Evolutionary conservation across 1,139 yeast species (phyloP).

Genomic region (Wickerhamomyces sp.): DNA sequence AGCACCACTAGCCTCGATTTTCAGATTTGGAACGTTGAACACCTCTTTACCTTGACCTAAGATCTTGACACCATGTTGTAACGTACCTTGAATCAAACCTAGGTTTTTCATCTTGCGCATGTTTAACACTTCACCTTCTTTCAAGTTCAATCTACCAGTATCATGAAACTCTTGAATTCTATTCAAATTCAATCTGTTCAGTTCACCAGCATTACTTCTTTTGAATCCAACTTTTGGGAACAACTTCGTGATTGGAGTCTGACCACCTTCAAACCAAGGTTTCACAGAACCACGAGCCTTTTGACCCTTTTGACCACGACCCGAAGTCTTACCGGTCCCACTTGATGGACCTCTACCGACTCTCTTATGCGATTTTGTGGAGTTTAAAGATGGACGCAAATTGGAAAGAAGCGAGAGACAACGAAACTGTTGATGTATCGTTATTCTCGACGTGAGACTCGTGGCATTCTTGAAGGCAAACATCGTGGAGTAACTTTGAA

Average conservation of each 20-base stretch:
- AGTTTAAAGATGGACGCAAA: conserved; percentile 31
- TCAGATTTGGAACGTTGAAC: conserved; percentile 51
- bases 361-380: conserved; percentile 49
- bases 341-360: conserved; percentile 97
- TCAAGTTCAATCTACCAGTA: conserved; percentile 56
- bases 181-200: conserved; percentile 49
- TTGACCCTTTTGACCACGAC: conserved; percentile 98
- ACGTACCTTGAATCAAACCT: conserved; percentile 67
- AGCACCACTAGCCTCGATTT: conserved; percentile 80
- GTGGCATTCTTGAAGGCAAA: conserved; percentile 2
- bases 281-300: conserved; percentile 91
- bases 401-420: conserved; percentile 28
- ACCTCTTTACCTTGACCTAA: conserved; percentile 61
- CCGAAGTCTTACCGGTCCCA: conserved; percentile 89
- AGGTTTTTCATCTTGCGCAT: conserved; percentile 68
- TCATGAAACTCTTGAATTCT: conserved; percentile 60
- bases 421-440: conserved; percentile 17
- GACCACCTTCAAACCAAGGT: conserved; percentile 98
- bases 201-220: conserved; percentile 42
- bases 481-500: too few relatives aligned
- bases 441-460: too few relatives aligned
- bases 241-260: conserved; percentile 84
- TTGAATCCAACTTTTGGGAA: conserved; percentile 91
- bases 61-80: conserved; percentile 78
- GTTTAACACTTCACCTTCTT: conserved; percentile 49